Evolutionary conservation across 2,329 filamentous ascomycete genomes (phyloP).

Genomic region (Pseudocercospora pini-densiflorae): DNA sequence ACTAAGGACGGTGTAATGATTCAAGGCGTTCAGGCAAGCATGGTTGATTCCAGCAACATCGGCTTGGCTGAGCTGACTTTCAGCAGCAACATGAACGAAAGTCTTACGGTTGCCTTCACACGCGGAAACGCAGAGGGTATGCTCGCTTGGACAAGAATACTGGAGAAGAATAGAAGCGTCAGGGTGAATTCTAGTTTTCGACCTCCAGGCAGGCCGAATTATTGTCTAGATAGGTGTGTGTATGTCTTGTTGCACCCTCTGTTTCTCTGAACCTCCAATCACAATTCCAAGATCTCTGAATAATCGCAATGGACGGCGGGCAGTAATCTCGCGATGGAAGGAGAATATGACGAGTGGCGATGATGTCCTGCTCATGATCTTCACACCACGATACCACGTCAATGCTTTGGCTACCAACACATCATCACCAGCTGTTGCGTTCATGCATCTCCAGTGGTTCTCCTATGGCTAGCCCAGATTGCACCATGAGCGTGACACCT

Average conservation of each 20-base stretch:
- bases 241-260: not conserved
- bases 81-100: not conserved
- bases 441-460: not conserved
- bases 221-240: slow-evolving; percentile 7
- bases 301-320: not conserved
- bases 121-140: not conserved
- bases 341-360: too few relatives aligned
- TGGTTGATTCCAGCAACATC: not conserved
- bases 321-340: not conserved
- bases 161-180: not conserved
- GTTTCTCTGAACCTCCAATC: not conserved
- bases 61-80: not conserved
- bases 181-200: not conserved
- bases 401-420: not conserved
- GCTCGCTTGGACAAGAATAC: not conserved
- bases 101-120: not conserved
- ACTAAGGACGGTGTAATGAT: not conserved
- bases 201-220: not conserved
- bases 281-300: not conserved
- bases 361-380: not conserved
- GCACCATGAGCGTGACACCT: not conserved
- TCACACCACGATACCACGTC: not conserved
- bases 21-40: slow-evolving; percentile 5
- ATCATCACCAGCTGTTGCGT: not conserved
- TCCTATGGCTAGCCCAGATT: not conserved